Base-by-base conservation (phyloP, 805 yeast species). In the Yarrowia deformans region DNA sequence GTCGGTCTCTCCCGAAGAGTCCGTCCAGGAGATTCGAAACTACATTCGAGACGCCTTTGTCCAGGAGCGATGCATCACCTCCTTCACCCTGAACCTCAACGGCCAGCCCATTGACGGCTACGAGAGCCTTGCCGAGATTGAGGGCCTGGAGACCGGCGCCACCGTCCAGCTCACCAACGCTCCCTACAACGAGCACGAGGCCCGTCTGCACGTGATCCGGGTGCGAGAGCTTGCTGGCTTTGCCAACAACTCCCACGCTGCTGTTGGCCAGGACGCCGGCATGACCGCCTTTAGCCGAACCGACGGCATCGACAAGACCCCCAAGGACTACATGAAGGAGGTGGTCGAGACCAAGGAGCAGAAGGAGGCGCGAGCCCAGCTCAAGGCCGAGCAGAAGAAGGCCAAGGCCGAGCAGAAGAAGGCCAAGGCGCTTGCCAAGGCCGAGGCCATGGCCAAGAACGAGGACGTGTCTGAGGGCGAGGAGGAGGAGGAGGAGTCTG, bases 221-320 rank as follows among this genome's bases (percentile, higher is more conserved):
- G 84, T 88, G 61, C 85, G 96, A 76, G 92, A 88, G 3, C 80
- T 88, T 72, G 83, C 84, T 70, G 84, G 84, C 43, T 79, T 83
- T 40, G 78, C 83, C 13, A 77, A 83, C 45, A 75, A 76, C 66
- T 78, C 80, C 49, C 74, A 78, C 67, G 75, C 77, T 18, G 79
- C 81, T 55, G 75, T 83, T 77, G 73, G 80, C 71, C 69, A 76
- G 75, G 67, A 77, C 49, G 71, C 84, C 14, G 94, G 93, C 56
- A 79, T 81, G 42, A 81, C 88, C 8, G 83, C 82, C 70, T 84
- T 85, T 37, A 55, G 39, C 54, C 70, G 75, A 34, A 74, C 79
- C 70, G 70, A 50, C 29, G 71, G 72, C 29, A 55, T 70, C 45
- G 66, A 77, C 18, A 76, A 79, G 69, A 73, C 70, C 19, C 75